Base-by-base conservation (phyloP, 306 rosid genomes). In the Rosa persica region DNA sequence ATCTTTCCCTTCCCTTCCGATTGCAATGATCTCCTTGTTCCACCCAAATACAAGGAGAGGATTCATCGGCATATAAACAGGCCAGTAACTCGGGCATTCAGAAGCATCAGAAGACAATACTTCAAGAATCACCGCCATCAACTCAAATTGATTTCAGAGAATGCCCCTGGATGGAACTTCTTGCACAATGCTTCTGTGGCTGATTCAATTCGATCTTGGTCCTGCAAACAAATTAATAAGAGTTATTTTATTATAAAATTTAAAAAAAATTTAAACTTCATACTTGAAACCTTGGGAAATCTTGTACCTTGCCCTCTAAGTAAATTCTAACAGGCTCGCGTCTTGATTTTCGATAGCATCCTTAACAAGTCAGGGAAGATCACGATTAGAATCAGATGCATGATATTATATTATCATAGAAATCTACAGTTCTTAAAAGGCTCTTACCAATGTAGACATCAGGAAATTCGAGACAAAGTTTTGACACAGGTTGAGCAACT, bases 381-480 rank as follows among this genome's bases (percentile, higher is more conserved):
- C 8, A 67, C 66, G 73, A 65, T 81, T 62, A 73, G 70, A 70
- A 76, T 72, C 47, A 82, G 11, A 77, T 23, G 48, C 73, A 68
- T 47, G 43, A 48, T 43, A 78, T 72, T 44, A 58, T 61, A 38
- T 76, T 58, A 52, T 12, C 74, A 78, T 15, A 16, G 72, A 74
- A 58, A 57, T 64, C 46, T 76, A 55, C 25, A 73, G 68, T 40
- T 54, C 47, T 79, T 67, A 66, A 11, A 69, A 73, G 81, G 57
- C 47, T 83, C 90, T 80, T 83, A 95, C 99, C 93, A 79, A 92
- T 89, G 83, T 77, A 83, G 42, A 95, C 81, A 72, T 92, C 98
- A 40, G 98, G 97, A 81, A 88, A 95, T 83, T 91, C 96, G 67
- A 95, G 97, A 84, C 91, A 86, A 38, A 91, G 92, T 81, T 91